These are phyloP conservation scores for Trametes villosa DNA, from an alignment of 768 basidiomycete genomes.

Conservation along the genomic window DNA sequence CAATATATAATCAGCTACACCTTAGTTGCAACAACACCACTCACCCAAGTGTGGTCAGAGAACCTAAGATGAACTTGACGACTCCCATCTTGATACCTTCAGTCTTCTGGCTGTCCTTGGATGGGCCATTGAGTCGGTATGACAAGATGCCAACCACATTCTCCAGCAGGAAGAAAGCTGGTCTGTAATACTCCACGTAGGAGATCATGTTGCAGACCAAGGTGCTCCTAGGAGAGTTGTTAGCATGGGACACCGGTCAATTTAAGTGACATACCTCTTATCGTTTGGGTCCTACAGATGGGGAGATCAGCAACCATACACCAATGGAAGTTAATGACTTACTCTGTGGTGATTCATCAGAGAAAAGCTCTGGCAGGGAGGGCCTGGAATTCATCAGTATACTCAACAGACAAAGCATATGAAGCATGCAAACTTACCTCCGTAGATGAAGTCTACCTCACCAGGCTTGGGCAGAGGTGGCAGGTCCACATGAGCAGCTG, in stretches of 20 bases:
- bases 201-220: conserved; percentile 73
- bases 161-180: conserved; percentile 69
- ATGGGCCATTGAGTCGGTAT: too few species aligned
- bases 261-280: conserved; percentile 46
- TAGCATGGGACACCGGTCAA: background rate
- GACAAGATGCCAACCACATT: conserved; percentile 69
- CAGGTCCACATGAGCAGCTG: conserved; percentile 36
- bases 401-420: background rate
- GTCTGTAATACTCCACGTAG: conserved; percentile 67
- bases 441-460: conserved; percentile 73
- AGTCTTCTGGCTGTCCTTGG: too few species aligned
- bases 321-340: conserved; percentile 22
- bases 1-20: background rate
- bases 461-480: conserved; percentile 58
- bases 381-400: conserved; percentile 47
- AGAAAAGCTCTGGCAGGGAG: conserved; percentile 79
- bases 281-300: conserved; percentile 57
- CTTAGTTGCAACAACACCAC: conserved; percentile 24
- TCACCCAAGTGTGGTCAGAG: conserved; percentile 67
- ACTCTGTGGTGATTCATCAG: conserved; percentile 65
- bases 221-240: conserved; percentile 49
- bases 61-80: conserved; percentile 67
- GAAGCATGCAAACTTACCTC: conserved; percentile 51
- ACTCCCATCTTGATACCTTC: too few species aligned
- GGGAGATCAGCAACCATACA: background rate